Percentiles rank a stretch among this genome's conserved stretches.
phyloP scores from a whole-genome alignment of 1,284 basidiomycete species.

The Amylostereum areolatum region DNA sequence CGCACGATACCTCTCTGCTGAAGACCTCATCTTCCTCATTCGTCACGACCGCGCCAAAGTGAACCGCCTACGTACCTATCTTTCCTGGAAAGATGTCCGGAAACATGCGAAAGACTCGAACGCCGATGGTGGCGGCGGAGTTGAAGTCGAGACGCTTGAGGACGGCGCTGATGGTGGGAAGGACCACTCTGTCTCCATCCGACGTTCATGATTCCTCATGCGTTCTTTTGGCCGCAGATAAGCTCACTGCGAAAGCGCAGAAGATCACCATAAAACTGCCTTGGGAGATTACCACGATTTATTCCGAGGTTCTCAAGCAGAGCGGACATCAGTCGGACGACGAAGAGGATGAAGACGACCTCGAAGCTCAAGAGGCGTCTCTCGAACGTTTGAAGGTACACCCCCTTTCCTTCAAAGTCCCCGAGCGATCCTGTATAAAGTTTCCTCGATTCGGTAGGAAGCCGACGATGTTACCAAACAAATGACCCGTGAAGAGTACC shows the following conservation, averaged over 20 bases:
- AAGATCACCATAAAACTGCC: conserved; percentile 94
- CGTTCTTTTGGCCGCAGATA: conserved; percentile 44
- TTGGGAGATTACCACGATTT: conserved; percentile 93
- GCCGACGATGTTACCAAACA: conserved; percentile 92
- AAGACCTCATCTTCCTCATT: conserved; percentile 96
- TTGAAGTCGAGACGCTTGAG: conserved; percentile 74
- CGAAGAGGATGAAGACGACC: conserved; percentile 93
- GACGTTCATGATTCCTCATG: background rate
- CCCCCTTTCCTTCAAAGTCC: conserved; percentile 1
- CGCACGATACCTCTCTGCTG: conserved; percentile 82
- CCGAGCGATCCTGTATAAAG: background rate
- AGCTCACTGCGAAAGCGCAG: conserved; percentile 78
- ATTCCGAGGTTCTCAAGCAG: conserved; percentile 68
- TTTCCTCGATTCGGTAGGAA: conserved; percentile 45
- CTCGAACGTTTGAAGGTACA: conserved; percentile 77
- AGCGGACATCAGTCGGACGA: conserved; percentile 66
- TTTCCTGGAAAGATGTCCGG: conserved; percentile 98
- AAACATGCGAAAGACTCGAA: conserved; percentile 91
- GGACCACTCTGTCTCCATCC: background rate
- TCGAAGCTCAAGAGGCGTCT: conserved; percentile 93
- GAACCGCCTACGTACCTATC: conserved; percentile 86
- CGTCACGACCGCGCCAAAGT: conserved; percentile 94
- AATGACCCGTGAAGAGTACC: conserved; percentile 97
- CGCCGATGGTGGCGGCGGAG: conserved; percentile 71
- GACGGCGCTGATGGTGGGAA: conserved; percentile 65